Evolutionary conservation across 768 basidiomycete species (phyloP), one percentile per base, ranked within the genome.

Genomic region (Phanerodontia chrysosporium): DNA sequence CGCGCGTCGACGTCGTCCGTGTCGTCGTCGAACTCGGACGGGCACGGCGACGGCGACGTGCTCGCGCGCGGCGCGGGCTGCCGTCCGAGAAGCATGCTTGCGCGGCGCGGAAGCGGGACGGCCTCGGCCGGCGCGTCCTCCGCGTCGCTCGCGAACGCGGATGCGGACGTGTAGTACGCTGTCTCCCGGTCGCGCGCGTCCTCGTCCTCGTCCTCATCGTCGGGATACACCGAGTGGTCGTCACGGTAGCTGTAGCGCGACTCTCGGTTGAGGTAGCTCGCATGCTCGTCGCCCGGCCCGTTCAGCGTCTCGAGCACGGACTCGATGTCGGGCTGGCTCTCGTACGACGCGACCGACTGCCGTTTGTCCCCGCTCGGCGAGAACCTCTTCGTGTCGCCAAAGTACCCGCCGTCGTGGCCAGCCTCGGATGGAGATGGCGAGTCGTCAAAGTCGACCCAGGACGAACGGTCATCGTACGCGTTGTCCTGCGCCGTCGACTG

Each of bases 171-270:
- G 51, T 51, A 51, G 32, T 51, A 51, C 30, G 51, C 27, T 27
- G 49, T 22, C 21, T 57, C 61, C 55, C 56, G 57, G 22, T 55
- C 55, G 24, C 58, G 53, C 44, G 39, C 59, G 27, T 65, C 62
- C 32, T 62, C 64, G 39, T 64, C 58, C n/a, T 61, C 61, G 57
- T n/a, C n/a, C n/a, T n/a, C n/a, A n/a, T 62, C 51, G 21, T 51
- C 51, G 13, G 21, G n/a, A 9, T 21, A 29, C 25, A 28, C 8
- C 29, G 21, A 35, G 13, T 18, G 16, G 29, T 51, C 32, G 18
- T 51, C 51, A 9, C 25, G 28, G 51, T 51, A 29, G 16, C 51
- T 51, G 18, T 51, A 30, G 9, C 22, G 29, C 29, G 51, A 51
- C 9, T 49, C 24, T 9, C 48, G 22, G 2, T 29, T 25, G n/a